A percentile compares a stretch with the other conserved stretches of the same genome.
Evolutionary conservation across 2,329 filamentous ascomycete genomes (phyloP).

Genomic region (Amauroascus verrucosus): DNA sequence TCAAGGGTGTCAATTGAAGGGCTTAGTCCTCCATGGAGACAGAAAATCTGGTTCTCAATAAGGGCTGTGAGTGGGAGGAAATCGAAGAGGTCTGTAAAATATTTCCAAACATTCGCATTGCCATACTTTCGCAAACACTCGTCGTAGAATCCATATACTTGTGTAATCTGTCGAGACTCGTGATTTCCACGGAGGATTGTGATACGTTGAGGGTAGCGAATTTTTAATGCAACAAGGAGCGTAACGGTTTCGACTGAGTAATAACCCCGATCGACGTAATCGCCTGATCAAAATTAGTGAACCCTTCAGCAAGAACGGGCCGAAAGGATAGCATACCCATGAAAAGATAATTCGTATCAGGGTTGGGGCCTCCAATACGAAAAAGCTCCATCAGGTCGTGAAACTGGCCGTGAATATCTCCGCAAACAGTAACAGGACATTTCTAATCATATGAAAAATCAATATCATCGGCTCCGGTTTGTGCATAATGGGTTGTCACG

Average conservation of each 20-base stretch:
- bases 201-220: slow-evolving; percentile 59
- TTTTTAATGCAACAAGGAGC: slow-evolving; percentile 58
- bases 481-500: background rate
- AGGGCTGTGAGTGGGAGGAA: slow-evolving; percentile 64
- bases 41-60: slow-evolving; percentile 64
- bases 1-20: slow-evolving; percentile 65
- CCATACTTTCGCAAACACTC: slow-evolving; percentile 69
- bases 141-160: slow-evolving; percentile 70
- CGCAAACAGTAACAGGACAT: slow-evolving; percentile 81
- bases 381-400: slow-evolving; percentile 97
- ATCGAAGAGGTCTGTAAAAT: slow-evolving; percentile 68
- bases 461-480: background rate
- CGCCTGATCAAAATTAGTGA: slow-evolving; percentile 61
- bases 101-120: slow-evolving; percentile 69
- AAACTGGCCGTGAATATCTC: slow-evolving; percentile 97
- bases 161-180: slow-evolving; percentile 66
- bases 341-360: slow-evolving; percentile 96
- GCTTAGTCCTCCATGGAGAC: slow-evolving; percentile 61
- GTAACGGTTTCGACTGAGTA: slow-evolving; percentile 66
- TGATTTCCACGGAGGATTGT: slow-evolving; percentile 66
- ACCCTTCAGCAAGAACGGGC: slow-evolving; percentile 25
- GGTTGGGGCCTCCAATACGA: slow-evolving; percentile 83
- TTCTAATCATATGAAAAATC: slow-evolving; percentile 2
- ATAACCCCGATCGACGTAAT: slow-evolving; percentile 65
- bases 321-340: slow-evolving; percentile 53